Evolutionary conservation across 1,284 basidiomycete species (phyloP).

Genomic region (Leucoagaricus sp.): DNA sequence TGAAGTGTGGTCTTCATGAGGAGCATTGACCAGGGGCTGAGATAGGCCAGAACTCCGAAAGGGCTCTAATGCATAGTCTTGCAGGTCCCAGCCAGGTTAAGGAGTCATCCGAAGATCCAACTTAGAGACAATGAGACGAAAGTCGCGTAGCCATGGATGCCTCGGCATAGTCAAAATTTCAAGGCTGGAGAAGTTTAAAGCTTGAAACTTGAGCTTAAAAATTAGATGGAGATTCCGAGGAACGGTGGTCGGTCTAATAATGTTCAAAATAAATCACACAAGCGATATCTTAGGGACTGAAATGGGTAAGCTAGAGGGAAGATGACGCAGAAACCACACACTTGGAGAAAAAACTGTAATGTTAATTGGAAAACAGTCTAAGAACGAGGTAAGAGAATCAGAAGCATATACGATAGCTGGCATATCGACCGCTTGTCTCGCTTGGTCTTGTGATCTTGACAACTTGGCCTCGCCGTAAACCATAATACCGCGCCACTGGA

Average conservation of each 20-base stretch:
- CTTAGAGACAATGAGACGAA: conserved; percentile 7
- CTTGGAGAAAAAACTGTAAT: conserved; percentile 1
- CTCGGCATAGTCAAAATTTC: conserved; percentile 5
- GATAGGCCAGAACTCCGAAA: not conserved
- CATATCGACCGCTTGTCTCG: conserved; percentile 96
- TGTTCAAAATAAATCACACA: conserved; percentile 11
- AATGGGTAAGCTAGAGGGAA: conserved; percentile 2
- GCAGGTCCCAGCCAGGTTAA: not conserved
- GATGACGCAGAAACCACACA: conserved; percentile 1
- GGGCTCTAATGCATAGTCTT: not conserved
- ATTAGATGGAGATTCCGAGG: conserved; percentile 5
- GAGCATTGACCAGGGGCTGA: not conserved
- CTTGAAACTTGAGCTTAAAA: conserved; percentile 3
- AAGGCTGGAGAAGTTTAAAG: conserved; percentile 1
- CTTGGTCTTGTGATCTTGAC: conserved; percentile 98
- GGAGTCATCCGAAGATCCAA: conserved; percentile 3
- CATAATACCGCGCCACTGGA: conserved; percentile 98
- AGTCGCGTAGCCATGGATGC: conserved; percentile 14
- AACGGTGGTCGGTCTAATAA: conserved; percentile 3
- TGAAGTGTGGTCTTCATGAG: conserved; percentile 11
- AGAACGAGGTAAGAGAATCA: conserved; percentile 27
- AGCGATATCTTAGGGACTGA: not conserved
- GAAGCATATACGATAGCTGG: conserved; percentile 90
- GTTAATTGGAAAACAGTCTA: not conserved
- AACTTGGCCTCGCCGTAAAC: conserved; percentile 92